Evolutionary conservation across 306 rosid species (phyloP).

Genomic region (Vachellia collinsii): DNA sequence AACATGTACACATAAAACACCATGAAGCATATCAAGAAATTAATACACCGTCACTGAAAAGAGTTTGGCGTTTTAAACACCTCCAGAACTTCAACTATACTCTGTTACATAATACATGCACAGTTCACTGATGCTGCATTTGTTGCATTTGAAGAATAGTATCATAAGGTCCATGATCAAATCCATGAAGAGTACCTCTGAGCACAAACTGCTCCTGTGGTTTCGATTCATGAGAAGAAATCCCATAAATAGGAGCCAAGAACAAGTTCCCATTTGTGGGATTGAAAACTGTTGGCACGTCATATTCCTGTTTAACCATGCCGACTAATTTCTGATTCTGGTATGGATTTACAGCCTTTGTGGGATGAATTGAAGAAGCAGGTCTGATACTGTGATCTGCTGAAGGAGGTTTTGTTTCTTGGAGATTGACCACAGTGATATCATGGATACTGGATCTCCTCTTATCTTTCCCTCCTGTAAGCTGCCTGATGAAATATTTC

Average conservation of each 20-base stretch:
- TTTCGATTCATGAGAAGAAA: conserved; percentile 55
- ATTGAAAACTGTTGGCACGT: conserved; percentile 43
- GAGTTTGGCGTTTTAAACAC: conserved; percentile 24
- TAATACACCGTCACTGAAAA: conserved; percentile 17
- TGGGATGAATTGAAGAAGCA: conserved; percentile 44
- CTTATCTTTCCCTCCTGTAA: conserved; percentile 71
- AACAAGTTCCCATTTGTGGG: conserved; percentile 47
- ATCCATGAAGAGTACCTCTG: conserved; percentile 45
- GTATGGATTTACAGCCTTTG: conserved; percentile 35
- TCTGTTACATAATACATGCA: conserved; percentile 27
- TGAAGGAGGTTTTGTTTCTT: conserved; percentile 48
- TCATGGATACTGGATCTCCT: conserved; percentile 87
- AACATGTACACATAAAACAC: conserved; percentile 50
- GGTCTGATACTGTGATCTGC: conserved; percentile 37
- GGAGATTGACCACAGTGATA: conserved; percentile 67
- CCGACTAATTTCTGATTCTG: conserved; percentile 41
- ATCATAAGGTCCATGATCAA: conserved; percentile 53
- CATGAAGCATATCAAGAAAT: conserved; percentile 30
- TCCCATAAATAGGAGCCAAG: conserved; percentile 52
- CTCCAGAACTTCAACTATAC: conserved; percentile 28
- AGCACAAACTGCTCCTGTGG: conserved; percentile 53
- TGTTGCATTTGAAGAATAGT: conserved; percentile 56
- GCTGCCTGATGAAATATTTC: conserved; percentile 74
- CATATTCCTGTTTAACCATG: conserved; percentile 49
- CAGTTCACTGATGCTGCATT: conserved; percentile 56